Percentiles rank a stretch among this genome's conserved stretches.
Evolutionary conservation across 306 rosid genomes (phyloP).

Genomic region (Hylodesmum podocarpum): DNA sequence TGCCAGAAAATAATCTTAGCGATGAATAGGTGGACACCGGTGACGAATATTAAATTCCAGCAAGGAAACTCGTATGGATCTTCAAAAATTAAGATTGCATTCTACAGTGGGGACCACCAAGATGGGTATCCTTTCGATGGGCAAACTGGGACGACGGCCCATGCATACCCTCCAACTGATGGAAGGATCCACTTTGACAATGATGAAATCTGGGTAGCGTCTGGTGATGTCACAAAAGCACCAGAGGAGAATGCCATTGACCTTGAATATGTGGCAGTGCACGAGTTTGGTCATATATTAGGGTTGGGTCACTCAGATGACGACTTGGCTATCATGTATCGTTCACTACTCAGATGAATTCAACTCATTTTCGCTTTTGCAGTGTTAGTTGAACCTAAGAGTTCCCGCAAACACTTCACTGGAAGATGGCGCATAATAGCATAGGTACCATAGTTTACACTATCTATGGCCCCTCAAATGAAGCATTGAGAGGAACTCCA

Average conservation of each 20-base stretch:
- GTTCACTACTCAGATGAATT: no score
- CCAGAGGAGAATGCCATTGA: no score
- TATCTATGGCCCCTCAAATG: not conserved
- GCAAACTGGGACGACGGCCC: no score
- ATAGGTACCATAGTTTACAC: not conserved
- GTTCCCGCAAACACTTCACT: slow-evolving; percentile 53
- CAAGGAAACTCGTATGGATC: not conserved
- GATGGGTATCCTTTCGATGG: not conserved
- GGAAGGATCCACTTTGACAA: no score
- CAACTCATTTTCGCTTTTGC: not conserved
- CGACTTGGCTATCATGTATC: no score
- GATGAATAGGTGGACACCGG: not conserved
- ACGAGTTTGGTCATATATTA: no score
- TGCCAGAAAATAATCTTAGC: not conserved
- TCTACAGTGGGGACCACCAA: not conserved
- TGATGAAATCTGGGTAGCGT: no score
- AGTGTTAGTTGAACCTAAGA: slow-evolving; percentile 33
- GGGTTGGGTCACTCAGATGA: no score
- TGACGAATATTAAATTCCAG: no score
- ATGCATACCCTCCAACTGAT: no score
- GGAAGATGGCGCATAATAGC: not conserved
- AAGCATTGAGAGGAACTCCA: slow-evolving; percentile 49
- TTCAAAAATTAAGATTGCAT: not conserved
- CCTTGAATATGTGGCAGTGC: no score
- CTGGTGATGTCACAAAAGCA: no score